Evolutionary conservation across 768 basidiomycete species (phyloP).

Genomic region (Crepidotus variabilis): DNA sequence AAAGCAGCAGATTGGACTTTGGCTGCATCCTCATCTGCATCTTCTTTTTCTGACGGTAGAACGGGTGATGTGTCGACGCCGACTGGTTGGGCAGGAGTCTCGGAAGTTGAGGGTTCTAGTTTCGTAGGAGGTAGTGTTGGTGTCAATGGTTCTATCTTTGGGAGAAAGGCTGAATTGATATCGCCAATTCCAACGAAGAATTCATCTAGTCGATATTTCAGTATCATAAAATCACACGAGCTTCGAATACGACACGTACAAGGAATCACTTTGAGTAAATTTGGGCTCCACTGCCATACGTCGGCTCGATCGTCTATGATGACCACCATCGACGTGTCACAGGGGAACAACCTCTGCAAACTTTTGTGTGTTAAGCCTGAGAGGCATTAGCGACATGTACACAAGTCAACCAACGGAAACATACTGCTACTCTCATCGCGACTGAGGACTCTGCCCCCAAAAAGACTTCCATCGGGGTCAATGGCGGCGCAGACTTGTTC

Average conservation of each 20-base stretch:
- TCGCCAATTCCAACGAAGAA: conserved; percentile 98
- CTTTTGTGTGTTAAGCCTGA: conserved; percentile 89
- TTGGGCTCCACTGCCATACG: conserved; percentile 98
- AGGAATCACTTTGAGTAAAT: conserved; percentile 94
- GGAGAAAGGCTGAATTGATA: conserved; percentile 93
- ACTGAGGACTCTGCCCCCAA: conserved; percentile 85
- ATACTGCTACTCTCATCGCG: conserved; percentile 96
- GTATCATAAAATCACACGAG: background rate
- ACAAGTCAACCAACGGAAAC: conserved; percentile 23
- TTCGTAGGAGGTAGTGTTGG: conserved; percentile 22
- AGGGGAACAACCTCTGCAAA: conserved; percentile 89
- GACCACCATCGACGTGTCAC: conserved; percentile 98
- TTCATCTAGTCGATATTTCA: conserved; percentile 60
- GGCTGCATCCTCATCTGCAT: conserved; percentile 40
- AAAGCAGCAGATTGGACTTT: conserved; percentile 51
- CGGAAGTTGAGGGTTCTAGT: conserved; percentile 6
- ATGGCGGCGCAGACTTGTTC: conserved; percentile 93
- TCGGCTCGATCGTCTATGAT: conserved; percentile 98
- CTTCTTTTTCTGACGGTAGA: conserved; percentile 28
- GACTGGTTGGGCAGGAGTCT: conserved; percentile 7
- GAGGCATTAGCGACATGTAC: conserved; percentile 12
- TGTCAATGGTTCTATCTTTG: conserved; percentile 63
- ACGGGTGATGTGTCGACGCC: conserved; percentile 21
- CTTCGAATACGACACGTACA: conserved; percentile 48
- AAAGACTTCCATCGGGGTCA: conserved; percentile 82